phyloP scores from a whole-genome alignment of 1,139 yeast species.

The Taiozyma sp. region DNA sequence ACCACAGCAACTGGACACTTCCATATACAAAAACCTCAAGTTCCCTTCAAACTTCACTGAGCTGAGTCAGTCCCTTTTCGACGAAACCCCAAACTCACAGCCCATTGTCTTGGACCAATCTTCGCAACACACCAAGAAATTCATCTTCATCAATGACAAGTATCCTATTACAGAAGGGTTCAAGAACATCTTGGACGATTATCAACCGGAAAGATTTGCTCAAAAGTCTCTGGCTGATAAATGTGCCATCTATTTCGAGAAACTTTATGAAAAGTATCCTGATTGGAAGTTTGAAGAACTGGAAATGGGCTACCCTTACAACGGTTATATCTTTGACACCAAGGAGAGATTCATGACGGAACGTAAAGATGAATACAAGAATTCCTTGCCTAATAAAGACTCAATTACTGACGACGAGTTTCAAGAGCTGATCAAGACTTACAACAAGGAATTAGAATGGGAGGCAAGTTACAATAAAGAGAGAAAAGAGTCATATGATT shows the following conservation, averaged over 20 bases:
- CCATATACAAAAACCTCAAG: neutral
- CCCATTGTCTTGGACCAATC: neutral
- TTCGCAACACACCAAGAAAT: neutral
- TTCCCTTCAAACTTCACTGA: neutral
- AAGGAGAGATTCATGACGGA: constrained; percentile 17
- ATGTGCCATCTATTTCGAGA: constrained; percentile 27
- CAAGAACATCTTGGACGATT: constrained; percentile 10
- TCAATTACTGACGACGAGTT: constrained; percentile 12
- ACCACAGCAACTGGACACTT: neutral
- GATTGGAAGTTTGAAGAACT: constrained; percentile 26
- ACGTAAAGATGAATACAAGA: constrained; percentile 12
- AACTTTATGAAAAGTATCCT: constrained; percentile 20
- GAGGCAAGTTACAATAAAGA: constrained; percentile 10
- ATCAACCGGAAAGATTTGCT: constrained; percentile 13
- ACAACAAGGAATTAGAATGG: constrained; percentile 16
- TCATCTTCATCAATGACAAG: constrained; percentile 15
- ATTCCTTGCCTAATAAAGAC: constrained; percentile 9
- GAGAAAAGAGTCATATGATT: constrained; percentile 13
- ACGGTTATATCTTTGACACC: constrained; percentile 22
- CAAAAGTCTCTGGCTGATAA: constrained; percentile 14
- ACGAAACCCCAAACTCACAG: neutral
- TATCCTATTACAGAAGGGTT: constrained; percentile 19
- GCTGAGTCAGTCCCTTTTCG: neutral
- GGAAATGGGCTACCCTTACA: constrained; percentile 16
- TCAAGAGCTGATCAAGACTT: constrained; percentile 8